These are phyloP conservation scores for Calocera cornea DNA, from an alignment of 768 basidiomycete genomes.

Conservation along the genomic window DNA sequence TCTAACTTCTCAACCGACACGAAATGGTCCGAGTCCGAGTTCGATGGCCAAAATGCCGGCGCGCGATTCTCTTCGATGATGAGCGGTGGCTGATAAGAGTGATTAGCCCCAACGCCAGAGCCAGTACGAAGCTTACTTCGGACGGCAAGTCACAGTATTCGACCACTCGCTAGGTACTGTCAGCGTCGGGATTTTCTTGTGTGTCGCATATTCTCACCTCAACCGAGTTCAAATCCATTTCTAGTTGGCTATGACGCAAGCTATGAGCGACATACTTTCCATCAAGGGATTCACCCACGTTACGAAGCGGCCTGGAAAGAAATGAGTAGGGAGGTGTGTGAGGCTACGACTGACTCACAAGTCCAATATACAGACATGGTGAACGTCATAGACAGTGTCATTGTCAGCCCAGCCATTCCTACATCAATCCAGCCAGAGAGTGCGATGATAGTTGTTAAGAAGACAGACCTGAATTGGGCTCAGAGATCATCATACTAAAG, in stretches of 20 bases:
- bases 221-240: slow-evolving; percentile 61
- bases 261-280: slow-evolving; percentile 29
- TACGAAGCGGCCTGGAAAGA: not conserved
- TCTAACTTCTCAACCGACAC: slow-evolving; percentile 60
- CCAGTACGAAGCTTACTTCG: not conserved
- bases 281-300: slow-evolving; percentile 24
- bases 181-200: not conserved
- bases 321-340: not conserved
- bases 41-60: slow-evolving; percentile 90
- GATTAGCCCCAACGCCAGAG: not conserved
- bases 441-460: slow-evolving; percentile 64
- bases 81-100: slow-evolving; percentile 58
- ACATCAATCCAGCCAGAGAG: slow-evolving; percentile 38
- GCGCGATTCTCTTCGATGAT: slow-evolving; percentile 59
- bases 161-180: slow-evolving; percentile 75
- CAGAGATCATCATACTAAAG: not conserved
- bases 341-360: not conserved
- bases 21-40: slow-evolving; percentile 39
- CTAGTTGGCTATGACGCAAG: slow-evolving; percentile 39
- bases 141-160: slow-evolving; percentile 76
- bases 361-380: slow-evolving; percentile 28
- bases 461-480: slow-evolving; percentile 32
- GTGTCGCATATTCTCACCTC: not conserved
- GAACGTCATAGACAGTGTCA: slow-evolving; percentile 58
- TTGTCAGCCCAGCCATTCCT: slow-evolving; percentile 39